phyloP scores from a whole-genome alignment of 768 basidiomycete genomes.

The Suillus ampliporus region DNA sequence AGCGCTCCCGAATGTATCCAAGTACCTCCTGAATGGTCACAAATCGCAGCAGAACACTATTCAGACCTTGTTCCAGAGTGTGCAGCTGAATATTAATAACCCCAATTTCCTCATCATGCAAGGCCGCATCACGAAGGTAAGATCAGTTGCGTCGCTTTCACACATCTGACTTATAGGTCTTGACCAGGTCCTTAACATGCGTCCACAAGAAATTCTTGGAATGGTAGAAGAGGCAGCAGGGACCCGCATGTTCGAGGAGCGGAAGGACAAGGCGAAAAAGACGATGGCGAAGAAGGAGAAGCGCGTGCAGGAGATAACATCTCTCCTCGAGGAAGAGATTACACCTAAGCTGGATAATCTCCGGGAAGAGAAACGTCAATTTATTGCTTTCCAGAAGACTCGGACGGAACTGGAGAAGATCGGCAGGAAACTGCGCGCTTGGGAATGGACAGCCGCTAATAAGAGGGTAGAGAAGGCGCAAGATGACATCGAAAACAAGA shows the following conservation, averaged over 20 bases:
- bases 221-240: conserved; percentile 99
- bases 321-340: conserved; percentile 86
- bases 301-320: conserved; percentile 86
- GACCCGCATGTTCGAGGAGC: conserved; percentile 98
- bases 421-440: conserved; percentile 80
- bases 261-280: conserved; percentile 94
- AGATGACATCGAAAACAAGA: conserved; percentile 55
- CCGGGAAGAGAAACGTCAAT: conserved; percentile 86
- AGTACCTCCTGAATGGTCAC: conserved; percentile 96
- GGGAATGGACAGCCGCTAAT: conserved; percentile 79
- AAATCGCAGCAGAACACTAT: conserved; percentile 85
- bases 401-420: conserved; percentile 87
- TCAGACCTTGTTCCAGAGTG: conserved; percentile 93
- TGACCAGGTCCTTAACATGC: conserved; percentile 90
- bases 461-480: conserved; percentile 60
- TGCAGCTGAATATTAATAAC: conserved; percentile 99
- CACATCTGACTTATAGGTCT: conserved; percentile 5
- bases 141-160: conserved; percentile 14
- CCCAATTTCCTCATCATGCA: conserved; percentile 99
- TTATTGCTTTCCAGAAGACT: conserved; percentile 89
- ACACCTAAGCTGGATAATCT: conserved; percentile 93
- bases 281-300: conserved; percentile 99
- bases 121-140: conserved; percentile 96
- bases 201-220: conserved; percentile 94
- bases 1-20: conserved; percentile 89